Base-by-base conservation (phyloP, 2,329 filamentous ascomycete species). In the Penicillium frequentans region DNA sequence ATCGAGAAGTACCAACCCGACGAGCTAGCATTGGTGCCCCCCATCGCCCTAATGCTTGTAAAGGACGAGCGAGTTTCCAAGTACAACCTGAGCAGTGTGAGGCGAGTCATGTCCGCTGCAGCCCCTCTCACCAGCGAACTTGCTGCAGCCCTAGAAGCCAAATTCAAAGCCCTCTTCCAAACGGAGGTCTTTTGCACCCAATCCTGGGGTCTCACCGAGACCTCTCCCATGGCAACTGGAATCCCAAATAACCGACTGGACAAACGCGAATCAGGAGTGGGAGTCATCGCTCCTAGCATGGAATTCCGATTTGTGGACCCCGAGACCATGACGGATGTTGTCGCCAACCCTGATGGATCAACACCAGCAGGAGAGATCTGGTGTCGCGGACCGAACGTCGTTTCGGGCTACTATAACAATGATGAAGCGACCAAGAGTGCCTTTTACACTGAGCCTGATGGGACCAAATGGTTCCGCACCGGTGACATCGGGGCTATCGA, bases 271-370 rank as follows among this genome's bases (percentile, higher is more conserved):
- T 42, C 45, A 2, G 59, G 59, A 1, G 62, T 64, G 9, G 63
- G 63, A 13, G 59, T 57, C 9, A 63, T 65, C 31, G 54, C 54
- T 27, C 57, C 54, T 10, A 64, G 61, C 43, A 64, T 65, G 63
- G 54, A 61, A 44, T 58, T 64, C 51, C 63, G 63, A 29, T 65
- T 65, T 19, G 58, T 65, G 16, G 63, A 65, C 11, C 60, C 63
- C 2, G 63, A 65, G 24, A 58, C 62, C 0, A 61, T 61, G 60
- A 49, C 27, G 31, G 62, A 65, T 21, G 63, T 53, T 2, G 39
- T 44, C 3, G 29, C 47, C n/a, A 58, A 54, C 6, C 10, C 58
- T 10, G 55, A 62, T 14, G 63, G 61, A 9, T 55, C 62, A 1
- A 64, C 60, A 0, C 46, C 55, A 45, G 45, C 62, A 5, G 63